Base-by-base conservation (phyloP, 108 stramenopile species). In the Aurantiochytrium sp. region DNA sequence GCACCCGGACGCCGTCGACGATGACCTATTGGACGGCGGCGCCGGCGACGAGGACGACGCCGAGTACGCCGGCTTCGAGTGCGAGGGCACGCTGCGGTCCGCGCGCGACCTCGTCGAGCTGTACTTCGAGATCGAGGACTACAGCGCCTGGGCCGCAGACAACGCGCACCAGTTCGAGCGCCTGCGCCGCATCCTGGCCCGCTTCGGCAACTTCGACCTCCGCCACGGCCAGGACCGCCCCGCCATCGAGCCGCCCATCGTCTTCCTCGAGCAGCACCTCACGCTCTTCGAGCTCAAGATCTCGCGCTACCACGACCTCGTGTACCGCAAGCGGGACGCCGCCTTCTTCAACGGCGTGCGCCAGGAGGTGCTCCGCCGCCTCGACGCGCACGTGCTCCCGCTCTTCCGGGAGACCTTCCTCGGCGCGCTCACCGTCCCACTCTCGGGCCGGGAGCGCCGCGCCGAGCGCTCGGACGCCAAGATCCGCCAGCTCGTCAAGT, bases 71-170 rank as follows among this genome's bases (percentile, higher is more conserved):
- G 21, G 6, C 21, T 6, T 12, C 32, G 55, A 59, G 55, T 59
- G 4, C 22, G 17, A 6, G 27, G 37, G 41, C 42, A 81, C 42
- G 10, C 22, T 81, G 24, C 37, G 69, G 45, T 81, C 41, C 22
- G 69, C 69, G 24, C 41, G 69, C 45, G 69, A 81, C 22, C 42
- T 81, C 8, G 69, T 81, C 45, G 69, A 81, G 42, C 69, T 81
- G 4, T 81, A 81, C 69, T 81, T 45, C 1, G 69, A 81, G 22
- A 45, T 81, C 24, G 69, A 81, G 69, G 69, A 81, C 69, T 81
- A 45, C 27, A 81, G 42, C 24, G 45, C 19, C 42, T 81, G 41
- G 69, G 69, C 15, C 41, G 42, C 37, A 10, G 69, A 81, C 69
- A n/a, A n/a, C 24, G 42, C 41, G 37, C 69, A 81, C 27, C 69